These are phyloP conservation scores for Pleurotus djamor DNA, from an alignment of 768 basidiomycete genomes.

Conservation along the genomic window DNA sequence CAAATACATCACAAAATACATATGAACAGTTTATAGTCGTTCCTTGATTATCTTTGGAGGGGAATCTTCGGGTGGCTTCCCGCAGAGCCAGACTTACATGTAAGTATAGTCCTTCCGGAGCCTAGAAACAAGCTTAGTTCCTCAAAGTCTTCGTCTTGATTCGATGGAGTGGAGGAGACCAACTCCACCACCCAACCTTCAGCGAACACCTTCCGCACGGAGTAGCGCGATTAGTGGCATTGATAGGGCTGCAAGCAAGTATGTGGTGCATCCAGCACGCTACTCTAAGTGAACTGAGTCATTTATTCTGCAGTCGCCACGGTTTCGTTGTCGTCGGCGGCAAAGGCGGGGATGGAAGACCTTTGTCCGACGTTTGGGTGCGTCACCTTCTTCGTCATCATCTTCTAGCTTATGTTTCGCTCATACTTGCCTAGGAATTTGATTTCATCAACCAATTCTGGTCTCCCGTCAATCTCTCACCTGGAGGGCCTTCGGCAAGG, in stretches of 20 bases:
- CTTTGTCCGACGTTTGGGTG: constrained; percentile 77
- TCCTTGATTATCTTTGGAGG: constrained; percentile 75
- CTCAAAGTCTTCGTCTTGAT: constrained; percentile 57
- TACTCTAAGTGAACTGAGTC: constrained; percentile 7
- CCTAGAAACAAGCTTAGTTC: constrained; percentile 9
- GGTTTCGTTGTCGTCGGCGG: constrained; percentile 78
- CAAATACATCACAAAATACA: constrained; percentile 4
- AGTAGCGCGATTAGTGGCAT: constrained; percentile 62
- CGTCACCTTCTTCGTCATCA: constrained; percentile 16
- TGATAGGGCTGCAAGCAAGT: constrained; percentile 86
- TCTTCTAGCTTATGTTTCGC: neutral
- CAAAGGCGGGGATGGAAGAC: constrained; percentile 46
- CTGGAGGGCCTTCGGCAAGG: constrained; percentile 56
- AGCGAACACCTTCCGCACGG: constrained; percentile 53
- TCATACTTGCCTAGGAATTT: constrained; percentile 54
- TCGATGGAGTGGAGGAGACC: constrained; percentile 62
- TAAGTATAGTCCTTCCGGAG: constrained; percentile 26
- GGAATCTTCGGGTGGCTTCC: constrained; percentile 62
- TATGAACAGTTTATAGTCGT: constrained; percentile 29
- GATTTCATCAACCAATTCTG: constrained; percentile 79
- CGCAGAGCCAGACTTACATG: constrained; percentile 68
- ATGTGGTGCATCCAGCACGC: constrained; percentile 22
- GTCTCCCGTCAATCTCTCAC: constrained; percentile 53
- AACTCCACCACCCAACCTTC: constrained; percentile 45
- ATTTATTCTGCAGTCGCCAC: constrained; percentile 49